A percentile compares a stretch with the other conserved stretches of the same genome.
phyloP scores from a whole-genome alignment of 1,139 yeast species.

The Sugiyamaella neomexicana region DNA sequence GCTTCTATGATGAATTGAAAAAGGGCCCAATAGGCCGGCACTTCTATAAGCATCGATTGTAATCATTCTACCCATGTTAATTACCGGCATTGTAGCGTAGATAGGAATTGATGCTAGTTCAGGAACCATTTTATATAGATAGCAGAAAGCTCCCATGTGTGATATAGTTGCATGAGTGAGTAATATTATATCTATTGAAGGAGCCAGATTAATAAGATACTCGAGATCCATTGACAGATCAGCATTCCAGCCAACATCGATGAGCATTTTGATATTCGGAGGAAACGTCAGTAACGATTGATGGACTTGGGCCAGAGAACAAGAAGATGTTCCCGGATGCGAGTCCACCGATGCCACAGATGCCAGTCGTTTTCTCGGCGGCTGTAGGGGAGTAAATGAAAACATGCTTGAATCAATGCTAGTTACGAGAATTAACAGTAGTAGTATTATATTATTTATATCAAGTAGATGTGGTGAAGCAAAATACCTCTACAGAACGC shows the following conservation, averaged over 20 bases:
- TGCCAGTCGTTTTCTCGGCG: constrained; percentile 9
- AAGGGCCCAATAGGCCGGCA: constrained; percentile 73
- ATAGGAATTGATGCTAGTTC: constrained; percentile 69
- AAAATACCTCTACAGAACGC: too few relatives aligned
- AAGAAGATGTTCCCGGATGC: background rate
- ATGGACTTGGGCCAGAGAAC: constrained; percentile 11
- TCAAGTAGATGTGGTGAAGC: background rate
- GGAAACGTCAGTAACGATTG: constrained; percentile 37
- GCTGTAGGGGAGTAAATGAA: constrained; percentile 12
- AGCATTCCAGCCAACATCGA: constrained; percentile 46
- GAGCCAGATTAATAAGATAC: constrained; percentile 26
- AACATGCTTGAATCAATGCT: background rate
- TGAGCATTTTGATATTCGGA: constrained; percentile 34
- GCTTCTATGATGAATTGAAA: constrained; percentile 31
- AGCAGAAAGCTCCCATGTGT: constrained; percentile 77
- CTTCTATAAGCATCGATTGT: constrained; percentile 79
- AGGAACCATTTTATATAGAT: constrained; percentile 63
- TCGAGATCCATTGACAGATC: constrained; percentile 33
- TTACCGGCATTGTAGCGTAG: constrained; percentile 85
- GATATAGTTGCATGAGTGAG: constrained; percentile 85
- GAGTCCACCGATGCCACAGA: constrained; percentile 7
- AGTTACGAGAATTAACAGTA: background rate
- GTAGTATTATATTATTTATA: too few relatives aligned
- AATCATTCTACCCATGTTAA: constrained; percentile 81
- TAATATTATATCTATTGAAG: constrained; percentile 52